Conservation (phyloP, 805 yeast species). For the Kodamaea laetipori region DNA sequence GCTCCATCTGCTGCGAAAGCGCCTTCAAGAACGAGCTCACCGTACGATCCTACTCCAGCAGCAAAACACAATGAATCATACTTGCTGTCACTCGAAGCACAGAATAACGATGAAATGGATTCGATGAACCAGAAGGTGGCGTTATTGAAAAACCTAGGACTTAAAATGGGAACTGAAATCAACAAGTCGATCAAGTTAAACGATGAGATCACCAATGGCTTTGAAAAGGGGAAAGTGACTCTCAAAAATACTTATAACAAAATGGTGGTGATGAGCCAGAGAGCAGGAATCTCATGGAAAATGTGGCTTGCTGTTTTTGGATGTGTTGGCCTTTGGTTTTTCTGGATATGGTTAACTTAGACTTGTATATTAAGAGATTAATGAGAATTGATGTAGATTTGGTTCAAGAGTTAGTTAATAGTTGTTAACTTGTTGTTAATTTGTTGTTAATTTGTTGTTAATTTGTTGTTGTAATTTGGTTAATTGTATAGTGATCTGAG, state of each 20-base stretch:
- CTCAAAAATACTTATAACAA: constrained; percentile 45
- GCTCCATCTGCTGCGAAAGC: constrained; percentile 23
- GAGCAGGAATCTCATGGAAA: constrained; percentile 48
- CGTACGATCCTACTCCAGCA: constrained; percentile 37
- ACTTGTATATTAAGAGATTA: neutral
- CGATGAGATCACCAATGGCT: constrained; percentile 42
- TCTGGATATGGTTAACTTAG: constrained; percentile 43
- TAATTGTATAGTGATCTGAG: too few species aligned
- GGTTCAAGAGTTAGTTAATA: too few species aligned
- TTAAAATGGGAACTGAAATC: constrained; percentile 46
- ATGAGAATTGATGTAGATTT: too few species aligned
- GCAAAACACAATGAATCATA: constrained; percentile 46
- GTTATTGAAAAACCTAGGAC: constrained; percentile 43
- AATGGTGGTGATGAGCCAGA: constrained; percentile 48
- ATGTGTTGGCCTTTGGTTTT: constrained; percentile 39
- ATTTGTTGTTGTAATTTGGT: too few species aligned
- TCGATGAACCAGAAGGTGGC: constrained; percentile 44
- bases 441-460: too few species aligned
- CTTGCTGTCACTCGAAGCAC: constrained; percentile 46
- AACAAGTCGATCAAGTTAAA: constrained; percentile 42
- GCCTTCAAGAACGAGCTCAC: constrained; percentile 34
- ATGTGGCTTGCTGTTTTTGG: constrained; percentile 46
- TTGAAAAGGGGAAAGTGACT: constrained; percentile 42
- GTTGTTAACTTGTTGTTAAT: too few species aligned
- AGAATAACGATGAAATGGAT: constrained; percentile 45